These are phyloP conservation scores for Lactarius tabidus DNA, from an alignment of 768 basidiomycete genomes.

Conservation along the genomic window DNA sequence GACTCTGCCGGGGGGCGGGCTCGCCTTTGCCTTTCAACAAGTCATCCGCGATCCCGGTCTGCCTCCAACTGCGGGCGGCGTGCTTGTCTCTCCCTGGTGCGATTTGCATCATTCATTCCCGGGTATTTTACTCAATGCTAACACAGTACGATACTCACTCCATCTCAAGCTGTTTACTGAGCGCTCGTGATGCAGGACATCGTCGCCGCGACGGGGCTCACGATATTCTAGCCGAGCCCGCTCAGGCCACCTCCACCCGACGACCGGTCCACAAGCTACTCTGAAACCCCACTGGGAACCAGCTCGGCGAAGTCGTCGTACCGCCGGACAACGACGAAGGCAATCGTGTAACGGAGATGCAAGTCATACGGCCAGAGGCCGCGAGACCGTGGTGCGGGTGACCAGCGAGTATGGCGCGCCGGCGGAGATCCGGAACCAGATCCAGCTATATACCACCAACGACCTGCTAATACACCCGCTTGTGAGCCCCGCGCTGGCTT, in stretches of 20 bases:
- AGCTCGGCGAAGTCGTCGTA: slow-evolving; percentile 33
- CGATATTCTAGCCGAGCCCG: slow-evolving; percentile 71
- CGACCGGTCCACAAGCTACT: slow-evolving; percentile 57
- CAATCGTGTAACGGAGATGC: neutral
- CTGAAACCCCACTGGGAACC: slow-evolving; percentile 53
- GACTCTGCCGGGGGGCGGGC: slow-evolving; percentile 95
- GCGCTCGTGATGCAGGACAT: slow-evolving; percentile 56
- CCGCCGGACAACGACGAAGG: neutral
- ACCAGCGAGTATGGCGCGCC: slow-evolving; percentile 46
- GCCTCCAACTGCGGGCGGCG: slow-evolving; percentile 82
- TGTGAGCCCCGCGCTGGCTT: slow-evolving; percentile 73
- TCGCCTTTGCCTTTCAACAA: slow-evolving; percentile 79
- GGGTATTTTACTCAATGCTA: slow-evolving; percentile 77
- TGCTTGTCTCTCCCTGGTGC: slow-evolving; percentile 93
- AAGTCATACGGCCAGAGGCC: neutral
- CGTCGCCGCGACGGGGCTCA: slow-evolving; percentile 66
- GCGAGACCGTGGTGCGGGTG: slow-evolving; percentile 49
- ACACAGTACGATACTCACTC: slow-evolving; percentile 51
- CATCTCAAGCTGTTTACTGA: neutral
- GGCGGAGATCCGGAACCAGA: slow-evolving; percentile 56
- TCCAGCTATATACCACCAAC: slow-evolving; percentile 87
- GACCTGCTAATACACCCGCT: slow-evolving; percentile 72
- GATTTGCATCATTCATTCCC: slow-evolving; percentile 95
- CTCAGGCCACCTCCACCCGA: slow-evolving; percentile 74
- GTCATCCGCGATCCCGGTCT: slow-evolving; percentile 80